These are phyloP conservation scores for Aquilaria agallochum DNA, from an alignment of 441 rosid genomes.

Conservation along the genomic window DNA sequence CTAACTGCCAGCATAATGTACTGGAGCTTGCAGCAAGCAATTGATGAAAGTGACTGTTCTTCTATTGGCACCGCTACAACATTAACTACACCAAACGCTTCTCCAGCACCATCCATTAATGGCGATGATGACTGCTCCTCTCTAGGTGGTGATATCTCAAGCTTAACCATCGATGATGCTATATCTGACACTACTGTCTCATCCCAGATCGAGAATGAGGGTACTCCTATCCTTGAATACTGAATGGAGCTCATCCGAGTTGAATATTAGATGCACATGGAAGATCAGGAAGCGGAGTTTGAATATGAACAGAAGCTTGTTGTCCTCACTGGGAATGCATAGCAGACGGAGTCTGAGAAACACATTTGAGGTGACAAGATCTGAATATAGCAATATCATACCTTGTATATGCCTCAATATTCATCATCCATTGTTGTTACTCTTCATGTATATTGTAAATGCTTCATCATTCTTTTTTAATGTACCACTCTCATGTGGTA, in stretches of 20 bases:
- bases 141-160: slow-evolving; percentile 50
- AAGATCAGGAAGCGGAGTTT: background rate
- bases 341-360: no score
- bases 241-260: background rate
- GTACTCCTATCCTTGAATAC: slow-evolving; percentile 10
- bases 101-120: slow-evolving; percentile 64
- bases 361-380: no score
- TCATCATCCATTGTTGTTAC: no score
- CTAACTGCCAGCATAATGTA: slow-evolving; percentile 70
- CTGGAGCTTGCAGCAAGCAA: slow-evolving; percentile 55
- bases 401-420: no score
- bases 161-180: slow-evolving; percentile 44
- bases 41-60: slow-evolving; percentile 32
- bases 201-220: slow-evolving; percentile 49
- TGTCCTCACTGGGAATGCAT: no score
- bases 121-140: slow-evolving; percentile 81
- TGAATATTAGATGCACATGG: background rate
- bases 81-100: slow-evolving; percentile 38
- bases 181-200: slow-evolving; percentile 59
- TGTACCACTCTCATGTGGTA: no score
- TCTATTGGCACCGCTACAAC: slow-evolving; percentile 23
- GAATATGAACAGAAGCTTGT: no score
- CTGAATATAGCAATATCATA: no score
- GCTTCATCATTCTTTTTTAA: no score
- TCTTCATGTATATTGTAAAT: no score